Evolutionary conservation across 202 grass and related monocot species (phyloP), one percentile per base, ranked within the genome.

Genomic region (Hordeum pubiflorum): DNA sequence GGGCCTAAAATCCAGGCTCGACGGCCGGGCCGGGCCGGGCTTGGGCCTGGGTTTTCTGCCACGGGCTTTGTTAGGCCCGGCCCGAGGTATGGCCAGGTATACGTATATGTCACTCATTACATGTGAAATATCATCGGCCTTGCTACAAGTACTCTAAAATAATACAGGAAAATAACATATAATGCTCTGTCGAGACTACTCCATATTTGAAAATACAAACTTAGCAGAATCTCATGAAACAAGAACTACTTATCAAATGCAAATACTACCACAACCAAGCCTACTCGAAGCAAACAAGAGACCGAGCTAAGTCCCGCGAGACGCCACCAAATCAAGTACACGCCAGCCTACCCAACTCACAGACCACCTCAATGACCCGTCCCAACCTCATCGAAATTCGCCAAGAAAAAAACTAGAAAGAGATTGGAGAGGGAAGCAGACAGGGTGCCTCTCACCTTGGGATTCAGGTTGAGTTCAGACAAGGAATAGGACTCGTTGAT

Each of bases 381-480:
- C 31, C 31, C 24, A 26, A 18, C 15, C 62, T 64, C 62, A 75
- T 80, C 50, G 57, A 75, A 38, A 50, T 81, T 50, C 4, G 26
- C 8, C 27, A 26, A 73, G 5, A 39, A 10, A 17, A 10, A 69
- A 27, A 39, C 43, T 37, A 56, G 59, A 74, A 79, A 48, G 7
- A 77, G 37, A 34, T 3, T 40, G 10, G 55, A 39, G 34, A 15
- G 29, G 27, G 39, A 56, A 70, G 17, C 24, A 15, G 14, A 20
- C 33, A 8, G n/a, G 63, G 78, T 12, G 17, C 34, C 3, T 26
- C 83, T 75, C 58, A 38, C 36, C 88, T 93, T 93, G 57, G 91
- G 83, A 77, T 93, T 93, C 54, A 93, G 55, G 71, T 82, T 86
- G 23, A 38, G 37, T 38, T 38, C 37, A 38, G 37, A 38, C 34